Percentiles rank a stretch among this genome's conserved stretches.
phyloP scores from a whole-genome alignment of 2,329 filamentous ascomycete species.

The Claviceps sp. region DNA sequence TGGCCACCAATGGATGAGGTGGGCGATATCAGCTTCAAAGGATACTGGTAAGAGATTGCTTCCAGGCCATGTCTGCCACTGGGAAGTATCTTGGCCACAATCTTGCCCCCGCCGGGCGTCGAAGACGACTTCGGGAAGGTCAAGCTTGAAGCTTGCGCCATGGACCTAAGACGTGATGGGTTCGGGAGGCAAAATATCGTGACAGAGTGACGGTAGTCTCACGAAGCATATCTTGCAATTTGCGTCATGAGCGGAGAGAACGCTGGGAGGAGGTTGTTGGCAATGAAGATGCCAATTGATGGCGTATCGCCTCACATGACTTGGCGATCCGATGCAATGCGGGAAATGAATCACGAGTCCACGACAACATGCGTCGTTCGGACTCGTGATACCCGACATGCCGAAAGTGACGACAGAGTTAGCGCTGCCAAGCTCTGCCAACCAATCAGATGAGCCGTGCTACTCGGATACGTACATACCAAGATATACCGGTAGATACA shows the following conservation, averaged over 20 bases:
- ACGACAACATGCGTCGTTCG: no score
- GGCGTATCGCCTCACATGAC: not conserved
- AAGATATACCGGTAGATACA: no score
- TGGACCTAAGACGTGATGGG: conserved; percentile 1
- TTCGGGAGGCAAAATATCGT: not conserved
- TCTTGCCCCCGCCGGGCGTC: conserved; percentile 62
- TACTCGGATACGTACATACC: no score
- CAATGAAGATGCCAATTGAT: not conserved
- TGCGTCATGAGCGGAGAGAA: not conserved
- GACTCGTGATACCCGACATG: no score
- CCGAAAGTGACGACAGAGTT: no score
- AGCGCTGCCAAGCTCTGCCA: no score
- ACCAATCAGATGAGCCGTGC: no score
- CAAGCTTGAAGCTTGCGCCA: conserved; percentile 14
- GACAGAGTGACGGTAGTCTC: not conserved
- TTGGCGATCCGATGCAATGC: not conserved
- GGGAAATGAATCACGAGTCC: no score
- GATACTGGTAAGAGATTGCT: conserved; percentile 78
- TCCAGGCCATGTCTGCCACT: conserved; percentile 58
- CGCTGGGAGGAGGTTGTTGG: not conserved
- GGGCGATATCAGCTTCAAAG: conserved; percentile 83
- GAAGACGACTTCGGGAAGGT: conserved; percentile 67
- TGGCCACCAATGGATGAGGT: conserved; percentile 45
- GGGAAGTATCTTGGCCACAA: conserved; percentile 61
- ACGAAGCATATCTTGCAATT: not conserved